Conservation (phyloP, 306 rosid species). For the Cicer judaicum region DNA sequence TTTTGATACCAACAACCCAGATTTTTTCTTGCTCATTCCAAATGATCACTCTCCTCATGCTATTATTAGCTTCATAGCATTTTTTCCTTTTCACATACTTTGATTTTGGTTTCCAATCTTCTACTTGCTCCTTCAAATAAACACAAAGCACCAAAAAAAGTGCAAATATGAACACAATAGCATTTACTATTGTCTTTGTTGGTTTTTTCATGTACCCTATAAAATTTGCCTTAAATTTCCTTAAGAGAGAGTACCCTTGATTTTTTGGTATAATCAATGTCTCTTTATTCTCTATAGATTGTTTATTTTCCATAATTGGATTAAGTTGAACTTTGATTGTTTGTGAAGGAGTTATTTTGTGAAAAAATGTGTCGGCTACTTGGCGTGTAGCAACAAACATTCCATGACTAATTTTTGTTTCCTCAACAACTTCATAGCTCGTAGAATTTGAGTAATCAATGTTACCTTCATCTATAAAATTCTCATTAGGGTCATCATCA, state of each 20-base stretch:
- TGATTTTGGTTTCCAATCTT: constrained; percentile 33
- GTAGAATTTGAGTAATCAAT: constrained; percentile 68
- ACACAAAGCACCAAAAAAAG: constrained; percentile 55
- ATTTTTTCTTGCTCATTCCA: constrained; percentile 42
- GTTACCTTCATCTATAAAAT: constrained; percentile 59
- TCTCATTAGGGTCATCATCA: constrained; percentile 53
- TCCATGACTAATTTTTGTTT: constrained; percentile 78
- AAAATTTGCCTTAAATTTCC: constrained; percentile 42
- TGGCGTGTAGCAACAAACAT: constrained; percentile 78
- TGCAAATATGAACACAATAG: constrained; percentile 49
- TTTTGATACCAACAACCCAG: constrained; percentile 53
- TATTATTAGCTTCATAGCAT: neutral
- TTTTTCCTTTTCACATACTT: constrained; percentile 32
- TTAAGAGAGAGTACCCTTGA: constrained; percentile 31
- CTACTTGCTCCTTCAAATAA: constrained; percentile 48
- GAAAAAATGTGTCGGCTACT: constrained; percentile 86
- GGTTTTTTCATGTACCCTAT: constrained; percentile 48
- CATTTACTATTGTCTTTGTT: constrained; percentile 54
- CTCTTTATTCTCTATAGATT: constrained; percentile 41
- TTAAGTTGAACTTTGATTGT: constrained; percentile 77
- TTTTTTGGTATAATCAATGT: constrained; percentile 31
- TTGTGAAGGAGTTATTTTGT: constrained; percentile 83
- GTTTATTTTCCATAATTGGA: constrained; percentile 47
- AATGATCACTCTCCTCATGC: constrained; percentile 40
- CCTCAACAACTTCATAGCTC: constrained; percentile 81